These are phyloP conservation scores for Trichoderma brevicompactum DNA, from an alignment of 2,329 filamentous ascomycete genomes.

Conservation along the genomic window DNA sequence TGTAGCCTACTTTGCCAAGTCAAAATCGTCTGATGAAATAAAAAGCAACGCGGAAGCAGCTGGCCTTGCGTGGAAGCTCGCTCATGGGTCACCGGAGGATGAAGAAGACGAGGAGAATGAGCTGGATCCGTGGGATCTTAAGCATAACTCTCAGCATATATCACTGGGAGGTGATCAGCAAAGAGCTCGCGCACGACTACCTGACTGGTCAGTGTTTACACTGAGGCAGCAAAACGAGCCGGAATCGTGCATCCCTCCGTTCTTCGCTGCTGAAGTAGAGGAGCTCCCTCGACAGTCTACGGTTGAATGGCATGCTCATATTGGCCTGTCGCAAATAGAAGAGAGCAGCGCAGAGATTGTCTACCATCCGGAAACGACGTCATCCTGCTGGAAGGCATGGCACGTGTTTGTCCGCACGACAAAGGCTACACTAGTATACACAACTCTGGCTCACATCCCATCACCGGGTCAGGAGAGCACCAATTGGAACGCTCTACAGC, in stretches of 20 bases:
- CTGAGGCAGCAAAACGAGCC: slow-evolving; percentile 45
- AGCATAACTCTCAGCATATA: slow-evolving; percentile 59
- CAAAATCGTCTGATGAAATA: slow-evolving; percentile 38
- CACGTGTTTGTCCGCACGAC: slow-evolving; percentile 36
- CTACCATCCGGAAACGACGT: slow-evolving; percentile 30
- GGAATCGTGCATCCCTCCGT: slow-evolving; percentile 58
- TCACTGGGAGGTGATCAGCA: slow-evolving; percentile 43
- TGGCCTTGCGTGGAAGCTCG: slow-evolving; percentile 52
- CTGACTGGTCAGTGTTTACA: slow-evolving; percentile 55
- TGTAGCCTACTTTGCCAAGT: slow-evolving; percentile 70
- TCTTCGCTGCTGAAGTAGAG: slow-evolving; percentile 76
- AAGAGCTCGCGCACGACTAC: slow-evolving; percentile 43
- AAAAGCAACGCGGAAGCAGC: slow-evolving; percentile 48
- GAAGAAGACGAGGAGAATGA: slow-evolving; percentile 54
- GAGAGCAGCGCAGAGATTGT: slow-evolving; percentile 38
- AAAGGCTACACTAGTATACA: slow-evolving; percentile 39
- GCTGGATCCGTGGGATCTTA: slow-evolving; percentile 71
- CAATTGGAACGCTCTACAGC: slow-evolving; percentile 28
- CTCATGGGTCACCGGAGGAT: slow-evolving; percentile 48
- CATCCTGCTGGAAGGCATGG: slow-evolving; percentile 39
- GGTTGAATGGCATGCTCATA: slow-evolving; percentile 82
- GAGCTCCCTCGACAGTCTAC: slow-evolving; percentile 73
- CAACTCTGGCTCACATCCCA: slow-evolving; percentile 35
- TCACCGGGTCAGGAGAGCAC: neutral
- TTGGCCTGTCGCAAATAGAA: slow-evolving; percentile 55